Evolutionary conservation across 2,329 filamentous ascomycete genomes (phyloP), one percentile per base, ranked within the genome.

Genomic region (Leptodontidium sp.): DNA sequence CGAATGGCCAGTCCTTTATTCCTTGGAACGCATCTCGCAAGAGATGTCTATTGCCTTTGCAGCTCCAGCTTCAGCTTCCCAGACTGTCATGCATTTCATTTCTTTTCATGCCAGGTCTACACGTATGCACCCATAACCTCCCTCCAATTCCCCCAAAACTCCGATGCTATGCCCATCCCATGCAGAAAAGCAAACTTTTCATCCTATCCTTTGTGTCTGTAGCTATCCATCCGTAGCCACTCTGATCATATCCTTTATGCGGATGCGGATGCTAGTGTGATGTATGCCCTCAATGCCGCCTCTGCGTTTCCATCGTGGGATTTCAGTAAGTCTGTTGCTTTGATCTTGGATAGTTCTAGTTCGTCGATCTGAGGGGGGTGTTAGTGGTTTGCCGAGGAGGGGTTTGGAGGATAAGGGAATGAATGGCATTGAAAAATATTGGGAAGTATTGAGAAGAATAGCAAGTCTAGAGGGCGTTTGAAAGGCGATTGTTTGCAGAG

Each of bases 261-360:
- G 26, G 75, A 69, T 50, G 78, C 77, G 38, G 87, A 72, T 24
- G 64, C 71, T 26, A 74, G 70, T 50, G 78, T 77, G 38, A 87
- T 79, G 76, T 82, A 93, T 0, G 88, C 87, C 68, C 81, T 85
- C 83, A 95, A 86, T 1, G 91, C 91, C 78, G 87, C 85, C 49
- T 90, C 84, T 1, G 86, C 87, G 76, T 93, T 85, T 2, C 92
- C 93, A 61, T 93, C 91, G 75, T 94, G 84, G 5, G 86, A 83
- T 78, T 89, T 90, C 5, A 96, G 84, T 62, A 95, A 79, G 70
- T 95, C 92, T 1, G 90, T 94, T 1, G 91, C 93, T 79, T 90
- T 93, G 2, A 82, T 74, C 79, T 93, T 94, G 1, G 87, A 81
- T 45, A 95, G 78, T 70, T 95, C 92, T 40, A 94, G 84, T 78